Base-by-base conservation (phyloP, 345 rosid genomes). In the Reutealis trisperma region DNA sequence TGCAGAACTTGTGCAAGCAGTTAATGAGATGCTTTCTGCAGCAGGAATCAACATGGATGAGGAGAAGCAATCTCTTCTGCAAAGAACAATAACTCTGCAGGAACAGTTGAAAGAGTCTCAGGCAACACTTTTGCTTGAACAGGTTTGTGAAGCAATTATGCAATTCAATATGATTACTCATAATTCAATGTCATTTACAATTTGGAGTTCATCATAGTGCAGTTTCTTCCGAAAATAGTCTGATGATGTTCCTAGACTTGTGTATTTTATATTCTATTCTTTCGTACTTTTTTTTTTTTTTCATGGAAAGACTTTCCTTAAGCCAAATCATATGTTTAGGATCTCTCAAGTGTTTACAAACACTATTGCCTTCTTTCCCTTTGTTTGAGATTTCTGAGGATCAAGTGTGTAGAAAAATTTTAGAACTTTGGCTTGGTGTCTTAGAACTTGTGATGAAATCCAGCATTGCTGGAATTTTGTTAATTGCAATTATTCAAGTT, bases 11-110 rank as follows among this genome's bases (percentile, higher is more conserved):
- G 97, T 94, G 65, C 89, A 90, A 75, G 98, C 97, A 51, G 97
- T 94, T 57, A 85, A 91, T 57, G 98, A 93, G 89, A 90, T 94
- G 90, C 97, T 94, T 75, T 94, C 97, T 79, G 90, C 97, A 34
- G 97, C 97, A 58, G 98, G 98, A 61, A 86, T 94, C 55, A 80
- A 86, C 79, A 84, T 94, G 90, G 97, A 91, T 71, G 84, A 84
- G 62, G 97, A 91, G 88, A 91, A 89, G 82, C 97, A 85, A 78
- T 90, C 91, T 78, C 86, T 91, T 80, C 82, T 94, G 83, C 91
- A 87, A 76, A 88, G 86, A 80, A 89, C 89, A 57, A 62, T 93
- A 71, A 82, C 92, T 32, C 88, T 94, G 51, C 94, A 94, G 89
- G 95, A 93, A 81, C 90, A 89, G 67, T 80, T 93, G 72, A 87